Conservation (phyloP, 2,329 filamentous ascomycete genomes). For the Fusarium pseudonygamai region DNA sequence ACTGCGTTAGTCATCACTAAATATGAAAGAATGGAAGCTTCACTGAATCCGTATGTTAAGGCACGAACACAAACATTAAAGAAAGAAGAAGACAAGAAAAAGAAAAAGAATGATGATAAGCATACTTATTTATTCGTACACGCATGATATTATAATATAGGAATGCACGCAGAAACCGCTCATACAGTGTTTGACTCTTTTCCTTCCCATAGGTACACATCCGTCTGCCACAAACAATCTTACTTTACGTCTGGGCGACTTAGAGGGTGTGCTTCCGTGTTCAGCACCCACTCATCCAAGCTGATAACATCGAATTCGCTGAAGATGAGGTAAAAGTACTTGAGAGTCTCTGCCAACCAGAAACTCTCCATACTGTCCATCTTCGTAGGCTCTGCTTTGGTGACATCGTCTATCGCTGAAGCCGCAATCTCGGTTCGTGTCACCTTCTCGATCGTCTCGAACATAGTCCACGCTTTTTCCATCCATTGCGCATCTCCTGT, state of each 20-base stretch:
- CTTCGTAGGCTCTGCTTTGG: slow-evolving; percentile 45
- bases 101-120: not conserved
- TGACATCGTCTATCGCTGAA: slow-evolving; percentile 72
- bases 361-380: slow-evolving; percentile 79
- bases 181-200: slow-evolving; percentile 2
- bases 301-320: slow-evolving; percentile 66
- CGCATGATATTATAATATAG: slow-evolving; percentile 5
- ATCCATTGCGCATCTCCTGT: slow-evolving; percentile 73
- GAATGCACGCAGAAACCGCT: slow-evolving; percentile 11
- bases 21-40: not conserved
- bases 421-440: slow-evolving; percentile 71
- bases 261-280: slow-evolving; percentile 66
- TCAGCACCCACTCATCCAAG: slow-evolving; percentile 70
- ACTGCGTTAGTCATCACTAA: slow-evolving; percentile 32
- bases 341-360: slow-evolving; percentile 75
- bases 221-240: not conserved
- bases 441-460: slow-evolving; percentile 67
- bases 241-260: slow-evolving; percentile 34
- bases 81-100: not conserved
- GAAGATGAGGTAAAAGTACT: slow-evolving; percentile 74
- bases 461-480: slow-evolving; percentile 80
- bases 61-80: not conserved
- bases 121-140: not conserved
- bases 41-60: not conserved
- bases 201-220: not conserved